Evolutionary conservation across 352 stramenopile genomes (phyloP).

Genomic region (Globisporangium cylindrosporum): DNA sequence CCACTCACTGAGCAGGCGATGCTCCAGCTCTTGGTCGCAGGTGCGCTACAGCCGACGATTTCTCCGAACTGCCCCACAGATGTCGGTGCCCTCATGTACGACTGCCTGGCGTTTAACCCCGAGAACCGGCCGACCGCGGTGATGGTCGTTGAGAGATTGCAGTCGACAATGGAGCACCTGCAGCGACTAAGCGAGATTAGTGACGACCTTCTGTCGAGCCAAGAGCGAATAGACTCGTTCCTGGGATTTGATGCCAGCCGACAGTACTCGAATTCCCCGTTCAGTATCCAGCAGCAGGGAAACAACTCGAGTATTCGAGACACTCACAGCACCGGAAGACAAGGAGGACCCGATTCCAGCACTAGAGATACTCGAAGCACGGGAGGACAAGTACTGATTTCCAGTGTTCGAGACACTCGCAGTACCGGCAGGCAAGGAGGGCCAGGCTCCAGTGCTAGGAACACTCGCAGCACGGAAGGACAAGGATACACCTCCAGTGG

Average conservation of each 20-base stretch:
- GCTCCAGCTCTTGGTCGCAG: constrained; percentile 47
- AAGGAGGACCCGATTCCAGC: neutral
- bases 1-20: constrained; percentile 47
- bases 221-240: constrained; percentile 40
- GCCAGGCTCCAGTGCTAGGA: neutral
- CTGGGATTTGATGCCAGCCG: constrained; percentile 17
- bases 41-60: constrained; percentile 49
- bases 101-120: constrained; percentile 54
- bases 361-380: neutral
- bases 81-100: constrained; percentile 41
- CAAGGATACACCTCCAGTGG: neutral
- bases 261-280: neutral
- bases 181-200: constrained; percentile 48
- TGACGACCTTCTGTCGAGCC: constrained; percentile 31
- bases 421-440: neutral
- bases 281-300: constrained; percentile 7
- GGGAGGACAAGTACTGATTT: neutral
- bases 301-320: constrained; percentile 1
- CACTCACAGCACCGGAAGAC: neutral
- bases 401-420: neutral
- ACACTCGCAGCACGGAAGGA: neutral
- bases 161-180: constrained; percentile 44
- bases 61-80: constrained; percentile 43
- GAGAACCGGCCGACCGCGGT: constrained; percentile 37
- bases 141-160: constrained; percentile 36